Evolutionary conservation across 2,329 filamentous ascomycete species (phyloP).

Genomic region (Grosmannia serpens): DNA sequence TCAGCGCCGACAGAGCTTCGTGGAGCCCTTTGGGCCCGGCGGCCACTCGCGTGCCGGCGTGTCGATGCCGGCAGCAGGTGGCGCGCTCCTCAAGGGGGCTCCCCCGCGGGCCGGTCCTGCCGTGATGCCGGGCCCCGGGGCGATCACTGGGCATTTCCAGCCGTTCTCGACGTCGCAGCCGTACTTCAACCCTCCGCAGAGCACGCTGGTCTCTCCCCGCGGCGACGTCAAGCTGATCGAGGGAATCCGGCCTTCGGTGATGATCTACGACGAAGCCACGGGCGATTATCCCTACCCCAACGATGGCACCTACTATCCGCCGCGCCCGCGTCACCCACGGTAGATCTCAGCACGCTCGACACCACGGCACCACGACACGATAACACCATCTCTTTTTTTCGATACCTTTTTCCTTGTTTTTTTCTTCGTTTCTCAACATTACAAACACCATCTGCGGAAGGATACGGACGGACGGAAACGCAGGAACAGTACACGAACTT

Average conservation of each 20-base stretch:
- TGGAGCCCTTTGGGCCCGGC: conserved; percentile 18
- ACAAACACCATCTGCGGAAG: too few species aligned
- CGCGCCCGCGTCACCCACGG: not conserved
- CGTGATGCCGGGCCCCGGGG: not conserved
- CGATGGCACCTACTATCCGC: not conserved
- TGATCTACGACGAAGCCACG: not conserved
- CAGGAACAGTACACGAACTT: too few species aligned
- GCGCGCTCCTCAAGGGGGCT: not conserved
- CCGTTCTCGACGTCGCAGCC: not conserved
- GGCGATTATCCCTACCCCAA: not conserved
- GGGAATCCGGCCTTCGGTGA: not conserved
- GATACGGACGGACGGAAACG: too few species aligned
- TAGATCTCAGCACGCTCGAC: too few species aligned
- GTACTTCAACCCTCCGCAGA: not conserved
- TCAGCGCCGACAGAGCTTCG: conserved; percentile 14
- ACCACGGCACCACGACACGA: not conserved
- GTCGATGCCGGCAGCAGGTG: not conserved
- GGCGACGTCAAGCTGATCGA: not conserved
- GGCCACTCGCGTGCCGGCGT: conserved; percentile 7
- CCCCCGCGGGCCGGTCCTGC: not conserved
- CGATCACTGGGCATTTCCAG: not conserved
- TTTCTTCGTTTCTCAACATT: too few species aligned
- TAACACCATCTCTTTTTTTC: too few species aligned
- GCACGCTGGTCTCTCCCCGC: not conserved
- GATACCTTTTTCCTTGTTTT: too few species aligned